Evolutionary conservation across 345 rosid genomes (phyloP), one percentile per base, ranked within the genome.

Genomic region (Odontarrhena argentea): DNA sequence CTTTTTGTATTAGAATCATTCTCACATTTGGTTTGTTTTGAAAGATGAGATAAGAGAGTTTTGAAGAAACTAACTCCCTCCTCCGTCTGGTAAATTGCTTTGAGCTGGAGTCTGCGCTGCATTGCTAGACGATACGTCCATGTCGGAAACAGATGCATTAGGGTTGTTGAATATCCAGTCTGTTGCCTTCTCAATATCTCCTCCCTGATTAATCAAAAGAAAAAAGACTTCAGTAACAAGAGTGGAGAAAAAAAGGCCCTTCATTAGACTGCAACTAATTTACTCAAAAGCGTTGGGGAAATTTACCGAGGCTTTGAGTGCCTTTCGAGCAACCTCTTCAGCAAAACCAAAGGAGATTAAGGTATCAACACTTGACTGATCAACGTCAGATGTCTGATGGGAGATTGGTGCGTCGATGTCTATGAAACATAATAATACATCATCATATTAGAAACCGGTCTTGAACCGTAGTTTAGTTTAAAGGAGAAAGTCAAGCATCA

Each of bases 131-230:
- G 92, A 76, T 53, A 88, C 82, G 76, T 89, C 88, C 91, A 81
- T 87, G 67, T 87, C 88, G 8, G 96, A 77, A 70, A 64, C 76
- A 66, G 86, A 78, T 70, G 92, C 85, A 78, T 79, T 85, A 38
- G 96, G 97, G 77, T 83, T 95, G 80, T 75, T 89, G 77, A 95
- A 95, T 84, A 95, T 89, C 99, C 99, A 95, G 69, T 95, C 99
- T 55, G 99, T 89, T 48, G 99, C 99, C 74, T 81, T 91, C 80
- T 82, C 99, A 57, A 95, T 81, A 65, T 95, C 96, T 67, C 94
- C 96, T 55, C 87, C 94, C 97, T 95, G 82, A 45, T 48, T 59
- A 18, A 18, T 28, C 1, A 2, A 3, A 1, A 0, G 11, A 12
- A 3, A 25, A 1, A 28, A 49, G 10, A 68, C 18, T 44, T 22